Base-by-base conservation (phyloP, 2,329 filamentous ascomycete genomes). In the Botrytis elliptica region DNA sequence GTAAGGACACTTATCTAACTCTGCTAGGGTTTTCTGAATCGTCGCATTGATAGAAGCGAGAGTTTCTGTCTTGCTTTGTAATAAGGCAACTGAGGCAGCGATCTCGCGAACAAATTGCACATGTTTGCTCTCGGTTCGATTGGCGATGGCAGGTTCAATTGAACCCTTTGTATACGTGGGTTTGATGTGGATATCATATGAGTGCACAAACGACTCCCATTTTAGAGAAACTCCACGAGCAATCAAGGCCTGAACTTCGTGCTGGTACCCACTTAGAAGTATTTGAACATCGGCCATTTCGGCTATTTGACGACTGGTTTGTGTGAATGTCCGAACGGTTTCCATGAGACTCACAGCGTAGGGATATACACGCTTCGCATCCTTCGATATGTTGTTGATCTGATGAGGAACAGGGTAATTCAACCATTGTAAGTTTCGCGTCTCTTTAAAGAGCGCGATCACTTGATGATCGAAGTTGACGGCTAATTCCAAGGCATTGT, bases 261-360 rank as follows among this genome's bases (percentile, higher is more conserved):
- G 97, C 77, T 94, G 90, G 81, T 98, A 97, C 38, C 95, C 94
- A 80, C 93, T 94, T 38, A 99, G 87, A 36, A 99, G 86, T 67
- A 97, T 91, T 0, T 94, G 90, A 74, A 98, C 94, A 77, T 95
- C 93, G 18, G 91, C 89, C 93, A 99, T 95, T 72, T 92, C 89
- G 29, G 90, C 86, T 74, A 99, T 97, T 69, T 93, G 90, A 44
- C 94, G 91, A 78, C 92, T 91, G 0, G 94, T 98, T 83, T 98
- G 95, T 2, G 94, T 89, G 76, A 97, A 92, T 0, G 94, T 98
- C 74, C 95, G 90, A n/a, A 98, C 94, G 79, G 94, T 98, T 84
- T 99, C 96, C 94, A 99, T 99, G 77, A 99, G 85, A 80, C 95
- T 98, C 77, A 99, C 95, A 38, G 97, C 96, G 80, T 97, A 99